Evolutionary conservation across 2,329 filamentous ascomycete genomes (phyloP).

Genomic region (Fusarium xyrophilum): DNA sequence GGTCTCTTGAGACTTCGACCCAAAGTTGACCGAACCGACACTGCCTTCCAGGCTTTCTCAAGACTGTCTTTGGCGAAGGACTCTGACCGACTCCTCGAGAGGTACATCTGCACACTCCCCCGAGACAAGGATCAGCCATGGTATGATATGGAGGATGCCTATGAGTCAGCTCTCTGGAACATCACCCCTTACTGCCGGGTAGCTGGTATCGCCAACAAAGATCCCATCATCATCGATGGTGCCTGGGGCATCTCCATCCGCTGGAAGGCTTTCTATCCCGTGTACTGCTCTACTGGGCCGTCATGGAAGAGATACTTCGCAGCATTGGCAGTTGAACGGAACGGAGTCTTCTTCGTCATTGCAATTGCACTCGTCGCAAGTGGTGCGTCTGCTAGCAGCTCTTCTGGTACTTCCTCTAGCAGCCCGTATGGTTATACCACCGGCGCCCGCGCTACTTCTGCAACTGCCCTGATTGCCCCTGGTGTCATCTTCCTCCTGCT

Average conservation of each 20-base stretch:
- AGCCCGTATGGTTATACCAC: not conserved
- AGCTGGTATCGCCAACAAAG: conserved; percentile 44
- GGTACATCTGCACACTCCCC: conserved; percentile 45
- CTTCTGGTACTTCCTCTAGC: not conserved
- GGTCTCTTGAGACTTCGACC: conserved; percentile 46
- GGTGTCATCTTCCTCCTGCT: conserved; percentile 38
- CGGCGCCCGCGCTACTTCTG: not conserved
- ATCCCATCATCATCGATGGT: conserved; percentile 46
- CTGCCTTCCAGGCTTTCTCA: conserved; percentile 48
- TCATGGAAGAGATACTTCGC: conserved; percentile 35
- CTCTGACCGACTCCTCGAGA: conserved; percentile 46
- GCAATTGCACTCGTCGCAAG: conserved; percentile 31
- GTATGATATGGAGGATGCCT: conserved; percentile 45
- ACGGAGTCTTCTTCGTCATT: conserved; percentile 30
- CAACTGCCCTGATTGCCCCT: conserved; percentile 12
- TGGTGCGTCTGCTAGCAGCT: conserved; percentile 11
- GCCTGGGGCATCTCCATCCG: conserved; percentile 44
- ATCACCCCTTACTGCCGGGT: conserved; percentile 46
- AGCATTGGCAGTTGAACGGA: conserved; percentile 31
- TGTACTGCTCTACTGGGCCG: conserved; percentile 40
- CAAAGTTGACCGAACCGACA: conserved; percentile 44
- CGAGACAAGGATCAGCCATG: conserved; percentile 36
- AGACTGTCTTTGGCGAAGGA: conserved; percentile 47
- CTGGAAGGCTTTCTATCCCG: conserved; percentile 44
- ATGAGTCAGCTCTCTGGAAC: conserved; percentile 45